Base-by-base conservation (phyloP, 1,139 yeast genomes). In the Tardiomyces blankii region DNA sequence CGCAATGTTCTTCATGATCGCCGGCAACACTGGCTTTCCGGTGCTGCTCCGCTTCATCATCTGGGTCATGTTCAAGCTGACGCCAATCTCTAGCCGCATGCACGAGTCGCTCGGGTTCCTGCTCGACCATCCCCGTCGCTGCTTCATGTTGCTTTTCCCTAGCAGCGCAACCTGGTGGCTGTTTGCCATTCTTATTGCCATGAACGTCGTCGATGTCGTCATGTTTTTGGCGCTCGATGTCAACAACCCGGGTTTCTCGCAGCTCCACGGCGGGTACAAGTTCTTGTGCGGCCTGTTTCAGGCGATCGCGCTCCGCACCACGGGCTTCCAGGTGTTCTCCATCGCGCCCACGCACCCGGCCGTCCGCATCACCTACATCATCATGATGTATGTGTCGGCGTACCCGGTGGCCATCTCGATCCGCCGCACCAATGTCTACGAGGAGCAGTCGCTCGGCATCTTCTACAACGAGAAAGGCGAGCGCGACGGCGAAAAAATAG, bases 341-440 rank as follows among this genome's bases (percentile, higher is more conserved):
- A 65, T 91, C 40, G 69, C 86, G 3, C 62, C 65, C 41, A 69
- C 91, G 45, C 94, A 89, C 58, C 91, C 96, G 0, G 95, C 96
- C 0, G 85, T 91, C 42, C 95, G 87, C 62, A 95, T 91, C 39
- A 81, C 94, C 57, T 93, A 93, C 62, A 75, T 88, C 80, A 74
- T 91, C 51, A 89, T 91, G 97, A 91, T 91, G 98, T 91, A 93
- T 67, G 87, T 93, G 28, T 89, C 97, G 5, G 96, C 91, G 43
- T 71, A 89, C 59, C 99, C 99, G 0, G 70, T 91, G 58, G 98
- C 98, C 39, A 91, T 91, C 56, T 86, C 96, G 41, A 88, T 91
- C 54, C 80, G 99, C 66, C 77, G 96, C 61, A 91, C 98, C 19
- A 91, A 91, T 62, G 99, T 91, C 43, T 91, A 91, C 65, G 99